phyloP scores from a whole-genome alignment of 805 yeast species.

The Cyberlindnera suaveolens region DNA sequence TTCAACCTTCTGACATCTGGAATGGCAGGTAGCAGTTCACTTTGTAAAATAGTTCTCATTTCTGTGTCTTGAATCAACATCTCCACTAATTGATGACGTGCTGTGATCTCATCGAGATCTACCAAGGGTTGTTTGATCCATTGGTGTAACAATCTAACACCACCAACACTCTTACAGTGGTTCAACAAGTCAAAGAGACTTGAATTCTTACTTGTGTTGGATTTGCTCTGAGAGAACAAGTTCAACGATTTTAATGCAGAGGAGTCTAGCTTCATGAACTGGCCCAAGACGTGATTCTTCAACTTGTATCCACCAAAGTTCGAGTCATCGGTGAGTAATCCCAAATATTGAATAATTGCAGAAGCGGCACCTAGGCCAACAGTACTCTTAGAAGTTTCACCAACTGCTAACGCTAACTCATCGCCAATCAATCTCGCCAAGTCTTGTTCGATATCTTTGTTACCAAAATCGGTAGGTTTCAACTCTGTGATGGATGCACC shows the following conservation, averaged over 20 bases:
- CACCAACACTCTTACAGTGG: conserved; percentile 85
- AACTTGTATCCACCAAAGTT: conserved; percentile 51
- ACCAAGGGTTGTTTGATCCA: conserved; percentile 97
- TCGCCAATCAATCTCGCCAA: conserved; percentile 61
- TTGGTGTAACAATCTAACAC: conserved; percentile 78
- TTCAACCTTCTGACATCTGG: conserved; percentile 80
- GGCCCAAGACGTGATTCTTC: conserved; percentile 62
- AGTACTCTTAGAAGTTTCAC: conserved; percentile 43
- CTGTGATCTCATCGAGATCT: conserved; percentile 46
- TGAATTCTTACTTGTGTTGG: conserved; percentile 30
- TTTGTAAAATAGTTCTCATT: conserved; percentile 57
- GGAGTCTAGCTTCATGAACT: conserved; percentile 85
- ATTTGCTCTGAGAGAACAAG: conserved; percentile 53
- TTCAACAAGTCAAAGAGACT: conserved; percentile 81
- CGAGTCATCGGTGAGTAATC: conserved; percentile 50
- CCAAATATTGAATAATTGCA: conserved; percentile 66
- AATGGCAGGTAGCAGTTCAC: conserved; percentile 59
- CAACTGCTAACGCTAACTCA: conserved; percentile 47
- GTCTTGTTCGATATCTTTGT: conserved; percentile 72
- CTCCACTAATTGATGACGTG: conserved; percentile 73
- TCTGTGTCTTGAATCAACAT: conserved; percentile 64
- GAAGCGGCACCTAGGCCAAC: conserved; percentile 57
- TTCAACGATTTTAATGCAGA: conserved; percentile 87
- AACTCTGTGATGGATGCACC: conserved; percentile 63
- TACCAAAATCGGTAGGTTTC: conserved; percentile 50